Percentiles rank a stretch among this genome's conserved stretches.
phyloP scores from a whole-genome alignment of 2,329 filamentous ascomycete genomes.

The Diaporthe sp. region DNA sequence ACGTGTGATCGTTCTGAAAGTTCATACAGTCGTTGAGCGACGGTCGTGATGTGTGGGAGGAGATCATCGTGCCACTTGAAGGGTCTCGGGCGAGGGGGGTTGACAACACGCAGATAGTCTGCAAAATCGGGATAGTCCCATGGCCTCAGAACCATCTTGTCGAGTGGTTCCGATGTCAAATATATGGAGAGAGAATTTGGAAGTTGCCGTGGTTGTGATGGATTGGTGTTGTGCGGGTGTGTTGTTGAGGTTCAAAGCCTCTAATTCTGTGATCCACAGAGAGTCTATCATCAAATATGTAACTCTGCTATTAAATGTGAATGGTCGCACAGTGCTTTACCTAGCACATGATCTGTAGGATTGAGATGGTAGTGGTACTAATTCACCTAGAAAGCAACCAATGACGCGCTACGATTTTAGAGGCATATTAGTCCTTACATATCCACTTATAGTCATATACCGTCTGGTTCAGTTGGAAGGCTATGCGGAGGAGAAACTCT shows the following conservation, averaged over 20 bases:
- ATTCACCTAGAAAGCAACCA: neutral
- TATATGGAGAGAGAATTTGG: neutral
- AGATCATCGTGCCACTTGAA: neutral
- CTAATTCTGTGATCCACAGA: too few species aligned
- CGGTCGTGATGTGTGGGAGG: neutral
- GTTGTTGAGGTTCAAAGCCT: too few species aligned
- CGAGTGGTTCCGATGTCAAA: neutral
- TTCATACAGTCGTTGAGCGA: neutral
- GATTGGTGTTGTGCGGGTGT: neutral
- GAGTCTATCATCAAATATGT: too few species aligned
- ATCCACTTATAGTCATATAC: too few species aligned
- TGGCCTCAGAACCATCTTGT: neutral
- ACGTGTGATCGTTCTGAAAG: neutral
- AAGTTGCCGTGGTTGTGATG: neutral
- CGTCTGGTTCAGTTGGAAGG: too few species aligned
- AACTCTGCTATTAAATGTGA: too few species aligned
- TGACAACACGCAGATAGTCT: neutral
- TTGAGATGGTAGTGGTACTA: neutral
- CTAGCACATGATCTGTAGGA: too few species aligned
- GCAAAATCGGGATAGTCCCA: neutral
- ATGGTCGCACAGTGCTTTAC: neutral
- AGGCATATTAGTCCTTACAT: neutral
- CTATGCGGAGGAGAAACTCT: too few species aligned
- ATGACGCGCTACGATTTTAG: too few species aligned
- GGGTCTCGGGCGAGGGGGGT: neutral